Base-by-base conservation (phyloP, 1,284 basidiomycete genomes). In the Boletellus sp. region DNA sequence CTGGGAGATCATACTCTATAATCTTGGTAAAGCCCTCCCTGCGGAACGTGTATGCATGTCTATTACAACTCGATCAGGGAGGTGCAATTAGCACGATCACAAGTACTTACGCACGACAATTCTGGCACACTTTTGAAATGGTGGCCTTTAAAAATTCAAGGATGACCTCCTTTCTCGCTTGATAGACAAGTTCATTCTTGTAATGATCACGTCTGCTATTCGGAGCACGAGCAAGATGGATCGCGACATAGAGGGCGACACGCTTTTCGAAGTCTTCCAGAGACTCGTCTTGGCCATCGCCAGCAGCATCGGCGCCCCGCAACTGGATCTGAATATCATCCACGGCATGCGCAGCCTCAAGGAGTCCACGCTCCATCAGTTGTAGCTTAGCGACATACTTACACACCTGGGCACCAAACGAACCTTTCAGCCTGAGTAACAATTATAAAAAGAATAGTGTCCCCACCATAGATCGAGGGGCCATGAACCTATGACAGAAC, bases 21-120 rank as follows among this genome's bases (percentile, higher is more conserved):
- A 99, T 81, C 71, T 97, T 98, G 49, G 91, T 90, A 62, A 91
- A 79, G 1, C 91, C 93, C 64, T 99, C 96, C 66, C 94, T 97
- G 49, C 94, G 85, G 69, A 92, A 91, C 0, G 90, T 89, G 61
- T 91, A 92, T 2, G 78, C 84, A 59, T 79, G 71, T n/a, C 93
- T 95, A 44, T 51, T 27, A 40, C 25, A 32, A 23, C 5, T 39
- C 14, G n/a, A 29, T 56, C 33, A 58, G 33, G 4, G 20, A 2
- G 27, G 22, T 22, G 43, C 42, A 35, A 36, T 16, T 27, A 22
- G 34, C 16, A 32, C 22, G 42, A 43, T 37, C 36, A 33, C 44
- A 26, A 4, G 20, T 27, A 83, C 91, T 73, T 68, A 94, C 87
- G 87, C 91, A 48, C 73, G 74, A 70, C 95, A 99, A 53, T 86